Percentiles rank a stretch among this genome's conserved stretches.
These are phyloP conservation scores for Cryptosporidium meleagridis DNA, from an alignment of 169 alveolate species.

Conservation along the genomic window DNA sequence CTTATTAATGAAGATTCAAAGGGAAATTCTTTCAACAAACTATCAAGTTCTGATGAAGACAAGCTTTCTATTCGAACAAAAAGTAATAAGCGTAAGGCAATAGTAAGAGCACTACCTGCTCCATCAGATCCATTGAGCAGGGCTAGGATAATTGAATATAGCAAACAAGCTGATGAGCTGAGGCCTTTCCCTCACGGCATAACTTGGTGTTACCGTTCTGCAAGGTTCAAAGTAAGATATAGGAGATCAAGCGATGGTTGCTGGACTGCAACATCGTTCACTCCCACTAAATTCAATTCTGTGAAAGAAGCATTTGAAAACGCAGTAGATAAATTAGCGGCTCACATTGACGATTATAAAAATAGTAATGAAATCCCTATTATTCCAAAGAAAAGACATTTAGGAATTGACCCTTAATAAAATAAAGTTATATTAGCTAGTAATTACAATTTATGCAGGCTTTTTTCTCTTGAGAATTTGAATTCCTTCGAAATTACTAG, in stretches of 20 bases:
- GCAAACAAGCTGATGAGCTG: slow-evolving; percentile 51
- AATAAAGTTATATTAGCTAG: not conserved
- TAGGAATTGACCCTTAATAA: not conserved
- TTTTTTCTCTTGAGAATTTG: not conserved
- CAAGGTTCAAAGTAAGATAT: slow-evolving; percentile 71
- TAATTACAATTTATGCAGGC: not conserved
- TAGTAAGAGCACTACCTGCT: slow-evolving; percentile 57
- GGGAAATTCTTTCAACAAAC: not conserved
- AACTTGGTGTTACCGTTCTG: slow-evolving; percentile 75
- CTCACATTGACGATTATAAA: slow-evolving; percentile 56
- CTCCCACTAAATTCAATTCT: slow-evolving; percentile 62
- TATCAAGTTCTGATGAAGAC: not conserved
- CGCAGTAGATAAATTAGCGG: slow-evolving; percentile 56
- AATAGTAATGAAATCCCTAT: slow-evolving; percentile 58
- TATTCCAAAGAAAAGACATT: slow-evolving; percentile 27
- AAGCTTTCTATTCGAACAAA: not conserved
- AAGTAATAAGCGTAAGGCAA: not conserved
- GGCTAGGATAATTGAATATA: slow-evolving; percentile 71
- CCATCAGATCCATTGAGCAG: slow-evolving; percentile 68
- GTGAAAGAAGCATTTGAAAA: slow-evolving; percentile 49
- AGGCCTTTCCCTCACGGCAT: slow-evolving; percentile 74
- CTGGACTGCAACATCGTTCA: slow-evolving; percentile 73
- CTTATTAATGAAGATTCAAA: not conserved
- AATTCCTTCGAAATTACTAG: not conserved
- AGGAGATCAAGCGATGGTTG: slow-evolving; percentile 62